Base-by-base conservation (phyloP, 257 asterid species). In the Solanum medicagineum region DNA sequence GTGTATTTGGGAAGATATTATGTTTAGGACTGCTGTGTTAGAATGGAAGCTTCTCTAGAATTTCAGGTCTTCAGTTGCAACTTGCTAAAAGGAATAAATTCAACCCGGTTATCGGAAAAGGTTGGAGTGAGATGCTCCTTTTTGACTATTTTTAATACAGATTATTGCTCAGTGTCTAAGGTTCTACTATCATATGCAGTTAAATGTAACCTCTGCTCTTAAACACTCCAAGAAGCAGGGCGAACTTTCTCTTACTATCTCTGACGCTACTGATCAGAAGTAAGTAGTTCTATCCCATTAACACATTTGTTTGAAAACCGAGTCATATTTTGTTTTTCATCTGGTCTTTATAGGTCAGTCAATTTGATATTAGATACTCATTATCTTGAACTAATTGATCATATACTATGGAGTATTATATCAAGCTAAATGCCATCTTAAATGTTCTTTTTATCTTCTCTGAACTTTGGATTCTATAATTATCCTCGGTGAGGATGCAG, bases 251-350 rank as follows among this genome's bases (percentile, higher is more conserved):
- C 81, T 82, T 77, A 44, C 80, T 55, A 42, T 75, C 62, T 88
- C 92, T 13, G 80, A 51, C 68, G 22, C 90, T 54, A 87, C 81
- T 77, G 89, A 89, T 85, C 87, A 87, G 92, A 89, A 73, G 92
- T 87, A 74, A 45, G 84, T 85, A 86, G 49, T 47, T 24, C 81
- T 62, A 62, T 20, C 10, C 26, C 32, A 19, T 36, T 87, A 26
- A 81, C 14, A 10, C 51, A 4, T 51, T 85, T 32, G 17, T 12
- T 81, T 59, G 19, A 19, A 59, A 10, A 54, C 60, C 4, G 36
- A 15, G 42, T 10, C 59, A 20, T 70, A 9, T 60, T 73, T 57
- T 82, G 20, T 11, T 26, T 16, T 80, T 42, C 66, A 19, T n/a
- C 62, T 17, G 42, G 45, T 65, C 6, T 69, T 11, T 77, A 87